phyloP scores from a whole-genome alignment of 768 basidiomycete genomes.

The Psilocybe azurescens region DNA sequence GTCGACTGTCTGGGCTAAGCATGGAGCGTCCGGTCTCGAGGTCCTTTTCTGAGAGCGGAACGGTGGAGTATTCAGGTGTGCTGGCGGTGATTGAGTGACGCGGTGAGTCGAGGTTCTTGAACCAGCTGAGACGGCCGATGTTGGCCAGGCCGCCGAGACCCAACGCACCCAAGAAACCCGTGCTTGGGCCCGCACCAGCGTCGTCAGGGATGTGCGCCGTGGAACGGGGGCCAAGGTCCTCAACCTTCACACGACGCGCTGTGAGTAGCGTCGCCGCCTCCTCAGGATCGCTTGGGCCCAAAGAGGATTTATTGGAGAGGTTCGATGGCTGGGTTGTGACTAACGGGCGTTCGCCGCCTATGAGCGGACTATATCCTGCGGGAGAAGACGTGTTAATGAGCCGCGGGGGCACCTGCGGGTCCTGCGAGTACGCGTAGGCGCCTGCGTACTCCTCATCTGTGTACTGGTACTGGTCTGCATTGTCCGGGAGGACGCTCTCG shows the following conservation, averaged over 20 bases:
- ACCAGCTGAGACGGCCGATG: slow-evolving; percentile 64
- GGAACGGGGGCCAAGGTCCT: slow-evolving; percentile 39
- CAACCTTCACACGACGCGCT: slow-evolving; percentile 53
- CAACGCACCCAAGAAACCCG: slow-evolving; percentile 40
- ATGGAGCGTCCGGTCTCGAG: slow-evolving; percentile 48
- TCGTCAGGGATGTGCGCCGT: slow-evolving; percentile 21
- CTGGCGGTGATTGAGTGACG: slow-evolving; percentile 28
- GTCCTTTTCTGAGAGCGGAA: slow-evolving; percentile 47
- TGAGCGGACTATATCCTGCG: slow-evolving; percentile 25
- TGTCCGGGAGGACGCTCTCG: slow-evolving; percentile 37
- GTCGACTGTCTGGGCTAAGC: slow-evolving; percentile 31
- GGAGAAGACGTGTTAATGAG: slow-evolving; percentile 35
- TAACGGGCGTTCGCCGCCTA: slow-evolving; percentile 21
- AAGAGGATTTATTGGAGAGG: slow-evolving; percentile 38
- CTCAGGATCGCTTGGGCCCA: slow-evolving; percentile 35
- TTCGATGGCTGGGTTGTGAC: slow-evolving; percentile 23
- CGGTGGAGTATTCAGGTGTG: slow-evolving; percentile 23
- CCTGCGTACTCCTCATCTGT: slow-evolving; percentile 31
- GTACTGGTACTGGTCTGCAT: slow-evolving; percentile 25
- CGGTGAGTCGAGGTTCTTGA: slow-evolving; percentile 42
- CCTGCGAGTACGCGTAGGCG: slow-evolving; percentile 34
- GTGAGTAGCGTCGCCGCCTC: slow-evolving; percentile 57
- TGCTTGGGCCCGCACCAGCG: slow-evolving; percentile 21
- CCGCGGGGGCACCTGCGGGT: slow-evolving; percentile 39
- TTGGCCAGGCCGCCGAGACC: slow-evolving; percentile 55